Percentiles rank a stretch among this genome's conserved stretches.
Evolutionary conservation across 2,329 filamentous ascomycete species (phyloP).

Genomic region (Colletotrichum musicola): DNA sequence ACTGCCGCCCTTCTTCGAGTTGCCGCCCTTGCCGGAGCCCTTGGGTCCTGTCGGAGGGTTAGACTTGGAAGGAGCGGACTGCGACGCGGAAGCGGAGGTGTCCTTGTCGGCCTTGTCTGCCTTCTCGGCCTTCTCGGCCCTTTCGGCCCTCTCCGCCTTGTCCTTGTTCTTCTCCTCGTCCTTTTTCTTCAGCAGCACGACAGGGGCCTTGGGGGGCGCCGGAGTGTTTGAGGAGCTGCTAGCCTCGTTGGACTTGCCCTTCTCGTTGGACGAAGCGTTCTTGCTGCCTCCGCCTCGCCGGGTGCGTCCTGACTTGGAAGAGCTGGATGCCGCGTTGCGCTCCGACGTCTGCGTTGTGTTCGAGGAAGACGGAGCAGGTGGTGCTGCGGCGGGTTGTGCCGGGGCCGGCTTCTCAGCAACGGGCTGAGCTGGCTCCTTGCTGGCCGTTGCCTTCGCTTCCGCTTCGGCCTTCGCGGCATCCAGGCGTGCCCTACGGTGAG

Average conservation of each 20-base stretch:
- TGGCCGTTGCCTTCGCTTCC: slow-evolving; percentile 53
- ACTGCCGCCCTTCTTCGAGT: slow-evolving; percentile 47
- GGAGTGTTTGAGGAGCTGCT: slow-evolving; percentile 43
- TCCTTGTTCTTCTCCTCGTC: slow-evolving; percentile 44
- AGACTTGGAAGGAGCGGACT: slow-evolving; percentile 17
- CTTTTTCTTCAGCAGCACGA: slow-evolving; percentile 57
- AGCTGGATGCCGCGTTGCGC: slow-evolving; percentile 28
- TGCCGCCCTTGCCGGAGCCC: slow-evolving; percentile 38
- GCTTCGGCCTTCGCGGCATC: slow-evolving; percentile 69
- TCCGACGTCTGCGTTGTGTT: slow-evolving; percentile 28
- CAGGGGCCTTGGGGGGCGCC: slow-evolving; percentile 48
- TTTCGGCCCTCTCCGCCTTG: slow-evolving; percentile 23
- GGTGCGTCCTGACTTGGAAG: slow-evolving; percentile 38
- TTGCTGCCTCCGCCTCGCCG: slow-evolving; percentile 51
- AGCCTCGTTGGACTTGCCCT: slow-evolving; percentile 52
- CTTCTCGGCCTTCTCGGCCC: slow-evolving; percentile 23
- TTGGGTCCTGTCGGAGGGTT: slow-evolving; percentile 44
- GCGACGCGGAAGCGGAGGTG: slow-evolving; percentile 34
- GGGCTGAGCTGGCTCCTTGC: slow-evolving; percentile 47
- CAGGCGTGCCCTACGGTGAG: slow-evolving; percentile 71
- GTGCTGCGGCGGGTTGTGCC: slow-evolving; percentile 31
- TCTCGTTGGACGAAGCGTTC: slow-evolving; percentile 49
- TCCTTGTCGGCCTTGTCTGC: slow-evolving; percentile 31
- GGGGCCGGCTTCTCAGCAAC: slow-evolving; percentile 42
- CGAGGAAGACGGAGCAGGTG: slow-evolving; percentile 22